Base-by-base conservation (phyloP, 164 flowering plant genomes). In the Nymphaea thermarum region DNA sequence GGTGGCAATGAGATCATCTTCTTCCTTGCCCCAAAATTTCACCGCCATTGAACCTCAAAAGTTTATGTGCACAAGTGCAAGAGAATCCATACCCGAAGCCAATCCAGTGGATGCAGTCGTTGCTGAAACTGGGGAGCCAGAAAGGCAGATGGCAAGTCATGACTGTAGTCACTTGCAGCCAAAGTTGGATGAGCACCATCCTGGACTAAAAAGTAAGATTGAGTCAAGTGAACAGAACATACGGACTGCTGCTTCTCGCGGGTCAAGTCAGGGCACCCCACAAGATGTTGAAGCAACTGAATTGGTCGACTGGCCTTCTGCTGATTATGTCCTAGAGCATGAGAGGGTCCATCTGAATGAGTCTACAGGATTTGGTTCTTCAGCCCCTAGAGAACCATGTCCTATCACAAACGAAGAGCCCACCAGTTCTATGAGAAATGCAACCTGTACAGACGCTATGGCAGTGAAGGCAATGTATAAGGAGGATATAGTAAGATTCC, bases 401-500 rank as follows among this genome's bases (percentile, higher is more conserved):
- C 55, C 55, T 47, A 5, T 2, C 5, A 47, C 12, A 0, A 47
- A 47, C 55, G 12, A 12, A 12, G 12, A 6, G 55, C 12, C 55
- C 17, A 61, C 11, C 17, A 17, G 25, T 61, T 11, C 7, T 61
- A n/a, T 36, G 4, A 61, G 64, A 61, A 5, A 61, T 36, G 36
- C 11, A 61, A n/a, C 36, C 17, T n/a, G 64, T n/a, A 10, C 8
- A 61, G 42, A 61, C 69, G 83, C 75, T 3, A 67, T 86, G 65
- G 87, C 91, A 3, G 83, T 90, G 43, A 94, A 91, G 79, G 99
- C 93, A 12, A 79, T 82, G 17, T 90, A 85, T 70, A 80, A 76
- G 72, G 94, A 87, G 67, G 93, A 91, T 67, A 88, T 91, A 36
- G 87, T 91, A 44, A 82, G 98, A 71, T 91, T 91, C 64, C 82